Conservation (phyloP, 192 early-diverging fungal species). For the Chytriomyces hyalinus region DNA sequence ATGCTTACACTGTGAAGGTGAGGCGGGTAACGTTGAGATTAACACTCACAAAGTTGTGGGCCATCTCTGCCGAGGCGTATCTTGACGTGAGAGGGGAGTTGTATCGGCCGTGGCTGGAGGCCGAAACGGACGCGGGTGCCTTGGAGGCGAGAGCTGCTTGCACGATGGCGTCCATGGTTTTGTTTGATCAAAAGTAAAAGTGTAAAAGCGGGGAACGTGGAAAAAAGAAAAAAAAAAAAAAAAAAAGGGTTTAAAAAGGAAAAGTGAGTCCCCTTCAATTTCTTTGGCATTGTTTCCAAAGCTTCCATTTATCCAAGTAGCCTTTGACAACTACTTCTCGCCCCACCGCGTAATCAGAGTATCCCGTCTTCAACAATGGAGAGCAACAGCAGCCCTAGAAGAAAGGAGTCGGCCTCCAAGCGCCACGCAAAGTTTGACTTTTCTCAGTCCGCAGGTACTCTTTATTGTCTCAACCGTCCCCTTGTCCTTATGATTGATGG, state of each 20-base stretch:
- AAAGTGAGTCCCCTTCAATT: not conserved
- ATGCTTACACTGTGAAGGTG: not conserved
- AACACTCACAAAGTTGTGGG: constrained; percentile 74
- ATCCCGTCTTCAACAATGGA: not conserved
- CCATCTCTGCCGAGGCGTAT: constrained; percentile 97
- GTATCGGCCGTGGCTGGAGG: constrained; percentile 76
- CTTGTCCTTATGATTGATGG: not conserved
- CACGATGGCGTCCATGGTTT: constrained; percentile 27
- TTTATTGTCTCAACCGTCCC: not conserved
- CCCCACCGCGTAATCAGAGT: not conserved
- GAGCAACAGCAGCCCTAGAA: not conserved
- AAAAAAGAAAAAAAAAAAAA: not conserved
- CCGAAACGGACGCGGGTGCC: constrained; percentile 43
- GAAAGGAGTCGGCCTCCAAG: not conserved
- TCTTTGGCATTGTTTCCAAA: not conserved
- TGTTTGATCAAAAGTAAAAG: not conserved
- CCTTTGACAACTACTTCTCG: not conserved
- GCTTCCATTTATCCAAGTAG: not conserved
- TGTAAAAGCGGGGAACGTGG: not conserved
- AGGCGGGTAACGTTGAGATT: not conserved
- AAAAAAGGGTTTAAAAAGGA: not conserved
- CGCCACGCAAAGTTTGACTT: constrained; percentile 31
- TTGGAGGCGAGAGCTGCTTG: constrained; percentile 26
- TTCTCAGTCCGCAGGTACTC: constrained; percentile 20
- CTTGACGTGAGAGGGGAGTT: constrained; percentile 94